Base-by-base conservation (phyloP, 371 early-diverging fungal species). In the Mortierella sp. region DNA sequence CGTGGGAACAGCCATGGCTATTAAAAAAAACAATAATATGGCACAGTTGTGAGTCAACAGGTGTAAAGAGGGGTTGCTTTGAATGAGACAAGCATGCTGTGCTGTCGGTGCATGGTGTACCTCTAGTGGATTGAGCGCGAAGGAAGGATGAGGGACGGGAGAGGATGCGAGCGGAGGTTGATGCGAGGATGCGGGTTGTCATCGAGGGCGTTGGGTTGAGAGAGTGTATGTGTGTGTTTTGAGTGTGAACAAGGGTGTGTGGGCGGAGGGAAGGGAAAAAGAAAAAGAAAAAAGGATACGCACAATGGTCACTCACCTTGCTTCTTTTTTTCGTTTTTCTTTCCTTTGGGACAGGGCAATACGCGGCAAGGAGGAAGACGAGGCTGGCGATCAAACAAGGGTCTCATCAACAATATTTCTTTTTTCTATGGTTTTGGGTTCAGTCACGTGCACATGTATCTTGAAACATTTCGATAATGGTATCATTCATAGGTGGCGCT, bases 1-100 rank as follows among this genome's bases (percentile, higher is more conserved):
- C 9, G 79, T 65, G 40, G 83, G 78, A 26, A 71, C 75, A 48
- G 83, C 34, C 81, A 81, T 77, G 58, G 74, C 81, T 81, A 69
- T 13, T 44, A 10, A 24, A 31, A 19, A 19, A 53, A 48, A 63
- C 52, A 14, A 34, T 58, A 29, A 16, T 7, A 58, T 2, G 19
- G 31, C 43, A 24, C 24, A 5, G 13, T 34, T 61, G 19, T 24
- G 55, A 45, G 37, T 14, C 37, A 55, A 26, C 29, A 61, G 13
- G 10, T 37, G 45, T 8, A 50, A 24, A 52, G 39, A 40, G 19
- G 0, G 41, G 29, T 19, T n/a, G n/a, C n/a, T n/a, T n/a, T n/a
- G n/a, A 19, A 34, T 8, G 34, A n/a, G n/a, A n/a, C 10, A 48
- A 29, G 14, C 45, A 37, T 37, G n/a, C n/a, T 63, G 71, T 13